Evolutionary conservation across 2,329 filamentous ascomycete species (phyloP).

Genomic region (Colletotrichum sidae): DNA sequence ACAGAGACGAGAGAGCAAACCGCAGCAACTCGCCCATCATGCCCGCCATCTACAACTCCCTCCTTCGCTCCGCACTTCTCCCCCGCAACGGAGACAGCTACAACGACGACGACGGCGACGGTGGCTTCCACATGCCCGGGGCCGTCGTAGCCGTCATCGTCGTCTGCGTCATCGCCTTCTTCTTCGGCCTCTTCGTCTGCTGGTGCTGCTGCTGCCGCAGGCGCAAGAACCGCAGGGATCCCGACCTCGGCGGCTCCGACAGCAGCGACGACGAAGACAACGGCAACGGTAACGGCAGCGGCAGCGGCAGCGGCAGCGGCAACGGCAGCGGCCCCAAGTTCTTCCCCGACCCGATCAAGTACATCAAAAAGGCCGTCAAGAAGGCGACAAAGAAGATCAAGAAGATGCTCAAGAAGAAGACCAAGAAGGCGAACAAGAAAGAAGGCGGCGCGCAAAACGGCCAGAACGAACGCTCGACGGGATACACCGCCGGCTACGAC

Average conservation of each 20-base stretch:
- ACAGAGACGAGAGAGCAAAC: neutral
- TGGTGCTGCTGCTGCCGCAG: constrained; percentile 21
- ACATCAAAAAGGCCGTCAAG: constrained; percentile 25
- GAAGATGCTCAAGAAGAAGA: constrained; percentile 30
- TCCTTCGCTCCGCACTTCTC: constrained; percentile 2
- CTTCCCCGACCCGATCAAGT: constrained; percentile 13
- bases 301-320: neutral
- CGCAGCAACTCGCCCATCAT: neutral
- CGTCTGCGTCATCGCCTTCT: constrained; percentile 12
- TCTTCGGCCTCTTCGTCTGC: constrained; percentile 3
- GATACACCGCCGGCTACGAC: constrained; percentile 14
- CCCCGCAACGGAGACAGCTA: constrained; percentile 15
- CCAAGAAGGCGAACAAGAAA: constrained; percentile 13
- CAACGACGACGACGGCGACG: constrained; percentile 12
- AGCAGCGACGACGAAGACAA: neutral
- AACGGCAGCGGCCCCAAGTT: constrained; percentile 8
- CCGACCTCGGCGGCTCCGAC: too few relatives aligned
- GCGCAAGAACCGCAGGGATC: constrained; percentile 13
- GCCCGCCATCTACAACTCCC: constrained; percentile 7
- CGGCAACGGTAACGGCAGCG: neutral
- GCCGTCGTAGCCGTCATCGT: constrained; percentile 10
- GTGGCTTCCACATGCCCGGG: constrained; percentile 10
- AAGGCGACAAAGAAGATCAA: constrained; percentile 26
- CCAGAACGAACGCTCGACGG: constrained; percentile 11
- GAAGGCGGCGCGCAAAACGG: constrained; percentile 1